A percentile compares a stretch with the other conserved stretches of the same genome.
Evolutionary conservation across 1,284 basidiomycete species (phyloP).

Genomic region (Singerocomus inundabilis): DNA sequence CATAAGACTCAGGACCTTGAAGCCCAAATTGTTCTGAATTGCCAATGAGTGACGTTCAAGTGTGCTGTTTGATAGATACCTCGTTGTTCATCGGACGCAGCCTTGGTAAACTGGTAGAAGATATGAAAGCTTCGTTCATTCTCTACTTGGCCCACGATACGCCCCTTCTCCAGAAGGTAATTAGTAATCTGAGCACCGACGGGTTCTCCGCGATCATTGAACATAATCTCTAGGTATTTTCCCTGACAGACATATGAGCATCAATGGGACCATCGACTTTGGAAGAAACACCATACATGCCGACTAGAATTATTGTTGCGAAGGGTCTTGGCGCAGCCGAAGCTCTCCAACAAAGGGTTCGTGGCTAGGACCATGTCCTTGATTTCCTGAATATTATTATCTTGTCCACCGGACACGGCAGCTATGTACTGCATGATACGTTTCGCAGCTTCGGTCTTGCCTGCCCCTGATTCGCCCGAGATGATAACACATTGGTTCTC

Average conservation of each 20-base stretch:
- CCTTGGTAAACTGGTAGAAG: slow-evolving; percentile 99
- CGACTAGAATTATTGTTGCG: slow-evolving; percentile 99
- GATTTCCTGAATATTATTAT: slow-evolving; percentile 90
- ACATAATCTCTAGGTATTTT: slow-evolving; percentile 99
- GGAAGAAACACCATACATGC: slow-evolving; percentile 64
- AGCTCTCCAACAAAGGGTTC: slow-evolving; percentile 96
- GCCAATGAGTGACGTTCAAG: slow-evolving; percentile 13
- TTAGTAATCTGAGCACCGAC: slow-evolving; percentile 99
- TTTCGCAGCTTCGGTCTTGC: slow-evolving; percentile 97
- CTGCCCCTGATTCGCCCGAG: slow-evolving; percentile 96
- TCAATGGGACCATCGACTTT: not conserved
- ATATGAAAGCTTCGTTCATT: slow-evolving; percentile 99
- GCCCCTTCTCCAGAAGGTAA: slow-evolving; percentile 96
- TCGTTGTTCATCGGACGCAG: slow-evolving; percentile 84
- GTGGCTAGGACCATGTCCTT: slow-evolving; percentile 99
- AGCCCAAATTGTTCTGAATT: slow-evolving; percentile 86
- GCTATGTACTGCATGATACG: slow-evolving; percentile 99
- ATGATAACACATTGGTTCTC: slow-evolving; percentile 99
- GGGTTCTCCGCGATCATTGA: slow-evolving; percentile 90
- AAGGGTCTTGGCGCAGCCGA: slow-evolving; percentile 98
- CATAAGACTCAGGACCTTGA: slow-evolving; percentile 96
- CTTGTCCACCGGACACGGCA: slow-evolving; percentile 86
- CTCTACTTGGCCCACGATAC: slow-evolving; percentile 95
- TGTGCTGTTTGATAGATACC: slow-evolving; percentile 44
- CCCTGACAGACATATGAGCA: slow-evolving; percentile 54